A percentile compares a stretch with the other conserved stretches of the same genome.
phyloP scores from a whole-genome alignment of 805 yeast genomes.

The Metschnikowia proteae region DNA sequence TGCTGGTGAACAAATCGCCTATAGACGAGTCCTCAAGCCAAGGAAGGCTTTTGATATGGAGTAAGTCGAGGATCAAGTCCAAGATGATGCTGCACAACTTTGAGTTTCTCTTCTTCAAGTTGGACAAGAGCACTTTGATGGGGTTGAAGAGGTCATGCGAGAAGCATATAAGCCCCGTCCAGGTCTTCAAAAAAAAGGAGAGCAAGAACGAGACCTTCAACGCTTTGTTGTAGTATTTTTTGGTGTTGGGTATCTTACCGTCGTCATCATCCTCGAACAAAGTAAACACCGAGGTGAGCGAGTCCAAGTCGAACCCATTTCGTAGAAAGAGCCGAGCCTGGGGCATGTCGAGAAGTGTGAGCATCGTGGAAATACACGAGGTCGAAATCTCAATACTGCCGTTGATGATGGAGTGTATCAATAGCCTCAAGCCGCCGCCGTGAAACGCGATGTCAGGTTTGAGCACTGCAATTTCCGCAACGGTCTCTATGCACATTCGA shows the following conservation, averaged over 20 bases:
- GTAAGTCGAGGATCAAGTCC: constrained; percentile 66
- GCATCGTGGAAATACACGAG: constrained; percentile 40
- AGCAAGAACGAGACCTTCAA: constrained; percentile 60
- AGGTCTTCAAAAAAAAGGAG: constrained; percentile 58
- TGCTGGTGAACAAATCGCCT: constrained; percentile 14
- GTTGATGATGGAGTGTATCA: constrained; percentile 35
- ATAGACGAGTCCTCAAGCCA: constrained; percentile 35
- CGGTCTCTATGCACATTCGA: constrained; percentile 40
- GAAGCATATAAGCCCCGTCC: constrained; percentile 72
- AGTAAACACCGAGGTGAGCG: constrained; percentile 66
- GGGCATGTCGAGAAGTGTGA: constrained; percentile 57
- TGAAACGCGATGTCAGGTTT: constrained; percentile 44
- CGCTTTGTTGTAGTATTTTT: constrained; percentile 33
- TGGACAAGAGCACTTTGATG: constrained; percentile 53
- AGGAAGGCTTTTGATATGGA: constrained; percentile 57
- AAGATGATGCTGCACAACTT: constrained; percentile 58
- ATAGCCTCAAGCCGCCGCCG: constrained; percentile 52
- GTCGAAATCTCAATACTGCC: constrained; percentile 20
- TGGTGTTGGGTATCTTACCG: constrained; percentile 8
- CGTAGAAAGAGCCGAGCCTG: constrained; percentile 50
- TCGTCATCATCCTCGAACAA: constrained; percentile 42
- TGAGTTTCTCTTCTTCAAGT: constrained; percentile 58
- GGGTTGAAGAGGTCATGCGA: constrained; percentile 54
- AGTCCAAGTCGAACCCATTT: constrained; percentile 59
- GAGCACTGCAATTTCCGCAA: constrained; percentile 35